These are phyloP conservation scores for Inonotus hispidus DNA, from an alignment of 1,284 basidiomycete genomes.

Conservation along the genomic window DNA sequence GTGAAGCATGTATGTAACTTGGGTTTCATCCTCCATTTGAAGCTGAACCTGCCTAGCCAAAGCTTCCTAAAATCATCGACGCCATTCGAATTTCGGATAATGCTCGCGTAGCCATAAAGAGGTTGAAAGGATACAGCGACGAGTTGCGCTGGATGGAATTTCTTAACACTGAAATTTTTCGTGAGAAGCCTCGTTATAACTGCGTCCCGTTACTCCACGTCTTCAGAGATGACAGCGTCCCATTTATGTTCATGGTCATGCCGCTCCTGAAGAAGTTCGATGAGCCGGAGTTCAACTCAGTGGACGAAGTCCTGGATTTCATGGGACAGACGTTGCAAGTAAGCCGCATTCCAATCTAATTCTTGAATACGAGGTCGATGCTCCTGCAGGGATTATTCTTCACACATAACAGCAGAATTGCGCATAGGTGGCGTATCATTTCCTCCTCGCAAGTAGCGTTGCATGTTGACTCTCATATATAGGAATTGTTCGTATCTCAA, in stretches of 20 bases:
- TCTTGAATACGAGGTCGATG: neutral
- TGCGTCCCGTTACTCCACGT: conserved; percentile 8
- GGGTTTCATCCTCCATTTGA: neutral
- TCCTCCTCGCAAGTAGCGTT: conserved; percentile 8
- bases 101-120: neutral
- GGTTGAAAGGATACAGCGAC: neutral
- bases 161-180: neutral
- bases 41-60: neutral
- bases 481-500: conserved; percentile 27
- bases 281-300: neutral
- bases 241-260: conserved; percentile 5
- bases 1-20: neutral
- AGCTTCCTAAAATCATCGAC: neutral
- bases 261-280: conserved; percentile 5
- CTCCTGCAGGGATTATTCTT: conserved; percentile 4
- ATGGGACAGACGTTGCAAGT: conserved; percentile 11
- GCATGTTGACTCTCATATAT: neutral
- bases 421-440: too few relatives aligned
- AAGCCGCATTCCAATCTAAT: neutral
- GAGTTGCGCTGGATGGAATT: neutral
- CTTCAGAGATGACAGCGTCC: neutral
- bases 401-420: conserved; percentile 6
- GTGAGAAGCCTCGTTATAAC: conserved; percentile 4
- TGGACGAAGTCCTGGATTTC: conserved; percentile 12
- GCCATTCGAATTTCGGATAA: neutral